These are phyloP conservation scores for Ceratocystis colombiana DNA, from an alignment of 2,329 filamentous ascomycete species.

Conservation along the genomic window DNA sequence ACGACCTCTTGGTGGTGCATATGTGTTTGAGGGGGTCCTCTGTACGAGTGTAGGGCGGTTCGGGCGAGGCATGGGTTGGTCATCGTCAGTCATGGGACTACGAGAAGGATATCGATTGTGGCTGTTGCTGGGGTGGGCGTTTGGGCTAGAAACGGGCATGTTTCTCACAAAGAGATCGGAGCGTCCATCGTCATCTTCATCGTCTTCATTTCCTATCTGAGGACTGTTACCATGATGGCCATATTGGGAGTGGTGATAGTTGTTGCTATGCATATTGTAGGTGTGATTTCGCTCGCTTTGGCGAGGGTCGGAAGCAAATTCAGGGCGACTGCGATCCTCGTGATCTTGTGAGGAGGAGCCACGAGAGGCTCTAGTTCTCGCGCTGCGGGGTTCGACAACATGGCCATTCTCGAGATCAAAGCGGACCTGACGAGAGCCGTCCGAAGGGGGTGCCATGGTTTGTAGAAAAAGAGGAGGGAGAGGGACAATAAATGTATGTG, in stretches of 20 bases:
- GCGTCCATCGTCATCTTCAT: slow-evolving; percentile 5
- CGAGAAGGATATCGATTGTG: slow-evolving; percentile 4
- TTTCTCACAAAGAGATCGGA: slow-evolving; percentile 11
- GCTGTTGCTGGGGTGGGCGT: slow-evolving; percentile 17
- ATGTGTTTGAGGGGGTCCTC: slow-evolving; percentile 68
- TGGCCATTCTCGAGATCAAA: slow-evolving; percentile 19
- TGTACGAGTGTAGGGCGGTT: slow-evolving; percentile 53
- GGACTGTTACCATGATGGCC: background rate
- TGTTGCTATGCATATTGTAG: slow-evolving; percentile 13
- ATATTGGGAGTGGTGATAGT: slow-evolving; percentile 8
- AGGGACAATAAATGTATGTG: background rate
- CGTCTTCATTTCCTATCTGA: background rate
- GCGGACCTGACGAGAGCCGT: slow-evolving; percentile 17
- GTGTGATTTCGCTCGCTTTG: slow-evolving; percentile 16
- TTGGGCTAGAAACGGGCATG: slow-evolving; percentile 12
- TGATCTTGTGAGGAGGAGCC: slow-evolving; percentile 13
- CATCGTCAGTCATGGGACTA: slow-evolving; percentile 15
- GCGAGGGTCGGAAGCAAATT: slow-evolving; percentile 18
- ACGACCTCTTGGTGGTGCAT: slow-evolving; percentile 45
- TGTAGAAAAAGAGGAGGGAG: background rate
- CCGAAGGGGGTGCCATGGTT: slow-evolving; percentile 2
- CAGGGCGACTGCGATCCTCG: slow-evolving; percentile 11
- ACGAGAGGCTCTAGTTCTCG: background rate
- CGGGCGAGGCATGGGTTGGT: slow-evolving; percentile 28
- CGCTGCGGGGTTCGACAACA: slow-evolving; percentile 5